Percentiles rank a stretch among this genome's conserved stretches.
Conservation (phyloP, 1,139 yeast genomes). For the Taphrina betulina region DNA sequence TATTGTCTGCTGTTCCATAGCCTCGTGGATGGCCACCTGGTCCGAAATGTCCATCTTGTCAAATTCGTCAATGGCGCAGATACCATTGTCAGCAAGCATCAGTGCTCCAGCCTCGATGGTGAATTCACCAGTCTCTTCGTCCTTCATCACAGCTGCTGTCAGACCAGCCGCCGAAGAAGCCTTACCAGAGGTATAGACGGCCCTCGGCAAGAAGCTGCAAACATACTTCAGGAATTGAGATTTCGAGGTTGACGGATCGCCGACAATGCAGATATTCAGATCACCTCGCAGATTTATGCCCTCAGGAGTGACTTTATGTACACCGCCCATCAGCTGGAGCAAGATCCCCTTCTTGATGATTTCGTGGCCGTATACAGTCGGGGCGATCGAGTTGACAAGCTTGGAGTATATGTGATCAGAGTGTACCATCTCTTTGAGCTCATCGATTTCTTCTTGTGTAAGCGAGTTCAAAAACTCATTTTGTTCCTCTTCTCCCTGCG, state of each 20-base stretch:
- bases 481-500: slow-evolving; percentile 59
- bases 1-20: slow-evolving; percentile 99
- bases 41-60: slow-evolving; percentile 96
- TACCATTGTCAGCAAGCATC: slow-evolving; percentile 98
- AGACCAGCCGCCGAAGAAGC: slow-evolving; percentile 99
- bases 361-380: slow-evolving; percentile 96
- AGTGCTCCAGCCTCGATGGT: slow-evolving; percentile 99
- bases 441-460: slow-evolving; percentile 78
- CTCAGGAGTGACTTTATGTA: slow-evolving; percentile 89
- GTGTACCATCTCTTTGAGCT: slow-evolving; percentile 85
- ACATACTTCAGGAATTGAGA: slow-evolving; percentile 95
- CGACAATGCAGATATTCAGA: slow-evolving; percentile 92
- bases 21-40: slow-evolving; percentile 99
- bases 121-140: slow-evolving; percentile 95
- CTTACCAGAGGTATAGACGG: slow-evolving; percentile 96
- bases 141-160: slow-evolving; percentile 96
- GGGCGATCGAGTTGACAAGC: slow-evolving; percentile 86
- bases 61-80: slow-evolving; percentile 97
- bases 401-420: slow-evolving; percentile 83
- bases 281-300: slow-evolving; percentile 97
- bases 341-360: slow-evolving; percentile 88
- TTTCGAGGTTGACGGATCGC: slow-evolving; percentile 97
- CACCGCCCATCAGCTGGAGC: slow-evolving; percentile 90
- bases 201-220: slow-evolving; percentile 86
- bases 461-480: slow-evolving; percentile 75